Base-by-base conservation (phyloP, 805 yeast genomes). In the Lipomyces kockii region DNA sequence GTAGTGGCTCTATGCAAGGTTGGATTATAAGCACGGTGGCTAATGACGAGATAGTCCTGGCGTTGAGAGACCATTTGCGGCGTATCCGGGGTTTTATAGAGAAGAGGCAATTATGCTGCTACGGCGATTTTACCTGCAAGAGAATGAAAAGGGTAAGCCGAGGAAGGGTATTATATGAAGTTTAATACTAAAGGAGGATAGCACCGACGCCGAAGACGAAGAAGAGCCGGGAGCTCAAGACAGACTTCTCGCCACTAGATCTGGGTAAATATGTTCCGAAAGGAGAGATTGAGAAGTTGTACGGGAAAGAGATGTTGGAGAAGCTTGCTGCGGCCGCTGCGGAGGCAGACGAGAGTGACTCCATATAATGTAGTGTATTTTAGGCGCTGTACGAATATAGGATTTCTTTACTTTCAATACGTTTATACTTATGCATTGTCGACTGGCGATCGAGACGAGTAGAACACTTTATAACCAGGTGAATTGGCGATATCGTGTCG, bases 191-290 rank as follows among this genome's bases (percentile, higher is more conserved):
- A 52, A 9, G 17, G 6, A 22, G 17, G 55, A 22, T 49, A 70
- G 97, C 98, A 0, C 99, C 98, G 0, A 83, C 78, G 32, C 93
- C 97, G 2, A 86, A 90, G 73, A 80, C 84, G 27, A 93, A 93
- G 76, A 88, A 88, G 77, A 87, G 75, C 39, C 70, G 83, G 17
- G 76, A 76, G 17, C 76, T 81, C 85, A 76, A 86, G 89, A 76
- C 86, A 79, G 67, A 78, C 25, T 72, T 82, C 87, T 37, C 35
- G 3, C 71, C 71, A 7, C 37, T 68, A 32, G 71, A 68, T 54
- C 49, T 68, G 20, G 68, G 57, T 9, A 67, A 61, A 56, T 68
- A 67, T 37, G 71, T 68, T 29, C 53, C 69, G 2, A 46, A 25
- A n/a, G 34, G 27, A 9, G 73, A 69, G 39, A 70, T 70, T 34